Percentiles rank a stretch among this genome's conserved stretches.
phyloP scores from a whole-genome alignment of 2,329 filamentous ascomycete species.

The Aspergillus sojae region DNA sequence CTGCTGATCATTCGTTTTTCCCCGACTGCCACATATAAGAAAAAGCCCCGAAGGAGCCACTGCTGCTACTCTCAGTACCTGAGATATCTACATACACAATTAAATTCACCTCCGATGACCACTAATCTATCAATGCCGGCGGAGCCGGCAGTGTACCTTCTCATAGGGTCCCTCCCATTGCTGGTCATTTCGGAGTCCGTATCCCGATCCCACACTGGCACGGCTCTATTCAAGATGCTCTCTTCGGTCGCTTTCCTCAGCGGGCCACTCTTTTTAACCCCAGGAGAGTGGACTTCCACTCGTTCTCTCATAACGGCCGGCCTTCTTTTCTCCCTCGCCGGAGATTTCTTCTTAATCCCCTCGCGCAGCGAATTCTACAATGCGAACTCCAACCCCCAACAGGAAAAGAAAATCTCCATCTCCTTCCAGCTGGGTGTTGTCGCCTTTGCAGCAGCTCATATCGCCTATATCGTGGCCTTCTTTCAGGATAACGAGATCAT shows the following conservation, averaged over 20 bases:
- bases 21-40: neutral
- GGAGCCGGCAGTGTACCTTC: slow-evolving; percentile 20
- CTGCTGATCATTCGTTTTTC: neutral
- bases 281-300: slow-evolving; percentile 24
- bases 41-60: neutral
- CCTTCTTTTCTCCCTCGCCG: slow-evolving; percentile 27
- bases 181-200: slow-evolving; percentile 29
- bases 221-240: slow-evolving; percentile 32
- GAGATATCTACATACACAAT: too few relatives aligned
- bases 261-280: slow-evolving; percentile 23
- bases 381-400: neutral
- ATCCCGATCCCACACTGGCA: slow-evolving; percentile 27
- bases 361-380: slow-evolving; percentile 25
- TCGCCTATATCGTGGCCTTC: slow-evolving; percentile 33
- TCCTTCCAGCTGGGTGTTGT: slow-evolving; percentile 32
- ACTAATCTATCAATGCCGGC: slow-evolving; percentile 6
- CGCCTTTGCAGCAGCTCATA: slow-evolving; percentile 33
- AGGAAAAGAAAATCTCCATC: slow-evolving; percentile 19
- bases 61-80: neutral
- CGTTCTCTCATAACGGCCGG: slow-evolving; percentile 25
- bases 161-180: slow-evolving; percentile 28
- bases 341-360: slow-evolving; percentile 31
- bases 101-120: neutral
- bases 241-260: slow-evolving; percentile 31
- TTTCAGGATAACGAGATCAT: slow-evolving; percentile 17